Conservation (phyloP, 345 rosid species). For the Eucalyptus erythrocorys region DNA sequence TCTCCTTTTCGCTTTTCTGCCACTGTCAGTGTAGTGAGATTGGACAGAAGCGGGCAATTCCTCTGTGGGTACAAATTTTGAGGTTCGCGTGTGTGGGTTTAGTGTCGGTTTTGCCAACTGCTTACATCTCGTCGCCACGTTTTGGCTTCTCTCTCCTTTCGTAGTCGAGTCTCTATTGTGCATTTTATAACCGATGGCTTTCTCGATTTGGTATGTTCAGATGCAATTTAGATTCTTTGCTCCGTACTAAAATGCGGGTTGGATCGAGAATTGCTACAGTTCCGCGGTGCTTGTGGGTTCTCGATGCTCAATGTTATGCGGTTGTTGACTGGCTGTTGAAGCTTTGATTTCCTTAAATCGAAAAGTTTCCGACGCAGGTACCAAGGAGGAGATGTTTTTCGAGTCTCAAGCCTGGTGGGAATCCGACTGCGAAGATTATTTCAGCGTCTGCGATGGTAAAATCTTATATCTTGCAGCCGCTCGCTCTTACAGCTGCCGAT, state of each 20-base stretch:
- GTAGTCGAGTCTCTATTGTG: neutral
- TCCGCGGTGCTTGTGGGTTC: neutral
- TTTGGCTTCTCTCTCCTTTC: neutral
- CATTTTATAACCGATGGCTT: neutral
- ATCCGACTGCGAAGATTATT: slow-evolving; percentile 56
- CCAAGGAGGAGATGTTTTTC: slow-evolving; percentile 26
- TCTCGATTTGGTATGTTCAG: neutral
- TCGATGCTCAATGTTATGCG: neutral
- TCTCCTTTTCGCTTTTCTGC: neutral
- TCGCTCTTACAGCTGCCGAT: neutral
- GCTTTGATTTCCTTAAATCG: neutral
- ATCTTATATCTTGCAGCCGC: neutral
- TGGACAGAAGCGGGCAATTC: neutral
- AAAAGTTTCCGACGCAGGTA: slow-evolving; percentile 12
- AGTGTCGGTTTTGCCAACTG: neutral
- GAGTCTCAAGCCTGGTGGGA: slow-evolving; percentile 55
- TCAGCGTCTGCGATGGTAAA: slow-evolving; percentile 47
- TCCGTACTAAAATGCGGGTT: neutral
- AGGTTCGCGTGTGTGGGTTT: neutral
- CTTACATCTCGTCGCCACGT: neutral
- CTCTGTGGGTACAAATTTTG: neutral
- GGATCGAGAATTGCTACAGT: neutral
- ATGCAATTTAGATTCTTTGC: neutral
- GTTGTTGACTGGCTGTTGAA: neutral
- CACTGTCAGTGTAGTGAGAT: neutral